These are phyloP conservation scores for Stachybotrys elegans DNA, from an alignment of 2,329 filamentous ascomycete genomes.

Conservation along the genomic window DNA sequence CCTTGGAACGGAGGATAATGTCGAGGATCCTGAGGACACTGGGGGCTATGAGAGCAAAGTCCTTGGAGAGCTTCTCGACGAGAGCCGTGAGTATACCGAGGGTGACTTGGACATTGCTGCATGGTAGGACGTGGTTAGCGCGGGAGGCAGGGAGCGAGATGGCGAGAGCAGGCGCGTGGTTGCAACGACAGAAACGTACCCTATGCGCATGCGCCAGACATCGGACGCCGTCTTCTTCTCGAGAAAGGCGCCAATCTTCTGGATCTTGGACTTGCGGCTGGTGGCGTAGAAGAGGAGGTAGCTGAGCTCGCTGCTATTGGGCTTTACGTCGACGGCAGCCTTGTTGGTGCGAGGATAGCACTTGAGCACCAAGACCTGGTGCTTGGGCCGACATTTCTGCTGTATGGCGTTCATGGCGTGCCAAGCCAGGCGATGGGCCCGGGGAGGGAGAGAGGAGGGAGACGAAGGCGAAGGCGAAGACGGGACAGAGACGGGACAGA, in stretches of 20 bases:
- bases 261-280: constrained; percentile 88
- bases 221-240: constrained; percentile 92
- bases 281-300: constrained; percentile 96
- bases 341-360: constrained; percentile 94
- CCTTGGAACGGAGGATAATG: constrained; percentile 75
- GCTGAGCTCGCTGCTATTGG: constrained; percentile 93
- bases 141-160: constrained; percentile 4
- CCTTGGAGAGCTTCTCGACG: constrained; percentile 87
- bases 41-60: constrained; percentile 81
- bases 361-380: constrained; percentile 92
- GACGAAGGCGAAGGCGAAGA: background rate
- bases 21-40: constrained; percentile 82
- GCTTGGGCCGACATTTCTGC: constrained; percentile 79
- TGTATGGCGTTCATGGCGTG: constrained; percentile 57
- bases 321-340: constrained; percentile 86
- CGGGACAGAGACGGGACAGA: background rate
- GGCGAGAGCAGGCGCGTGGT: constrained; percentile 5
- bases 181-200: constrained; percentile 46
- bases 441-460: background rate
- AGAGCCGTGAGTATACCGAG: constrained; percentile 87
- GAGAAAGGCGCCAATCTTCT: constrained; percentile 91
- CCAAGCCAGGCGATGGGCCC: background rate
- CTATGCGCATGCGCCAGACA: constrained; percentile 82
- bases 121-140: constrained; percentile 1
- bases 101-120: constrained; percentile 87